Evolutionary conservation across 768 basidiomycete genomes (phyloP).

Genomic region (Udeniomyces megalosporus): DNA sequence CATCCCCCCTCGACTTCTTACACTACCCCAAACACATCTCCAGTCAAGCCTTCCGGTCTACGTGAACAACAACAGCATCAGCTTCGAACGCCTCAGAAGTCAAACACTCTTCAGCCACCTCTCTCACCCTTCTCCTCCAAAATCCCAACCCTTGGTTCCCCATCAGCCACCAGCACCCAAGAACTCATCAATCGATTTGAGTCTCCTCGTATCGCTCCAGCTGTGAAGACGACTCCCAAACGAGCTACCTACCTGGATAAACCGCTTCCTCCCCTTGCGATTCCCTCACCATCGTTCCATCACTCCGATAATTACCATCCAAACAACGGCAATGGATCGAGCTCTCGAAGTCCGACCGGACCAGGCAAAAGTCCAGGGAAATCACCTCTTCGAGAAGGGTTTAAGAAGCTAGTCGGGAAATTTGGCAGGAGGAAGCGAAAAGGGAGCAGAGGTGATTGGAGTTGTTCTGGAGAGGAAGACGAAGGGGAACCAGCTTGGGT

Average conservation of each 20-base stretch:
- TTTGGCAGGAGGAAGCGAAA: background rate
- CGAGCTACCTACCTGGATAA: conserved; percentile 6
- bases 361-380: background rate
- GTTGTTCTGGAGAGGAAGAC: background rate
- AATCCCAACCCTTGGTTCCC: background rate
- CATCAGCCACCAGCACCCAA: background rate
- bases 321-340: background rate
- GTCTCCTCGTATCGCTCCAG: background rate
- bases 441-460: background rate
- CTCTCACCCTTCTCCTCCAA: background rate
- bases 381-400: background rate
- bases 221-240: background rate
- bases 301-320: background rate
- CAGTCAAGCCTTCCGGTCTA: background rate
- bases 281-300: background rate
- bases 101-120: background rate
- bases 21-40: background rate
- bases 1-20: background rate
- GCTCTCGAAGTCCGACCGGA: no score
- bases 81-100: background rate
- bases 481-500: background rate
- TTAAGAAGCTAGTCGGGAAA: background rate
- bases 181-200: background rate
- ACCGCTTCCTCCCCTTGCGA: conserved; percentile 1
- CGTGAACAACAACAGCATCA: background rate